A percentile compares a stretch with the other conserved stretches of the same genome.
phyloP scores from a whole-genome alignment of 441 rosid species.

The Biscutella laevigata region DNA sequence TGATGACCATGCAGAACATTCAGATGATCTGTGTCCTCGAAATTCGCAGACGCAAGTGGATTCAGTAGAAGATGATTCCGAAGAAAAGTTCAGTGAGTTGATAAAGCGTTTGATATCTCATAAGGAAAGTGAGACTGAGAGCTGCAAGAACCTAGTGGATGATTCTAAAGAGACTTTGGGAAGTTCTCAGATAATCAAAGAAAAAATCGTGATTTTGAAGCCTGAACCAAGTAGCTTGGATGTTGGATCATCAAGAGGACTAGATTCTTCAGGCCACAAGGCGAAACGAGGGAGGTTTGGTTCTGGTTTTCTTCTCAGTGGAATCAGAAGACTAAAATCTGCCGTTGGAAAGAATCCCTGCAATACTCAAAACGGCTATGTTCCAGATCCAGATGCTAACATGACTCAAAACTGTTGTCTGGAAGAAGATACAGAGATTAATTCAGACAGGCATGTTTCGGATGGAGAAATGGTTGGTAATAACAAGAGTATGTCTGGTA shows the following conservation, averaged over 20 bases:
- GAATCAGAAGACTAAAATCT: conserved; percentile 62
- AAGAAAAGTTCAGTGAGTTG: conserved; percentile 64
- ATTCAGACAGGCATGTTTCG: not conserved
- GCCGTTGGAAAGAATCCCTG: conserved; percentile 52
- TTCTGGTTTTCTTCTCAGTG: conserved; percentile 49
- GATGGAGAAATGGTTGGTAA: not conserved
- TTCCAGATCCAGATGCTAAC: conserved; percentile 41
- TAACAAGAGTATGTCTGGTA: conserved; percentile 45
- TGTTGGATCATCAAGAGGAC: conserved; percentile 29
- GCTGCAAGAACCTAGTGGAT: conserved; percentile 44
- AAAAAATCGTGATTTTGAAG: conserved; percentile 66
- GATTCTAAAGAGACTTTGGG: conserved; percentile 59
- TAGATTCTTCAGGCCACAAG: conserved; percentile 26
- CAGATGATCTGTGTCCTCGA: conserved; percentile 45
- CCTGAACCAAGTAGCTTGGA: conserved; percentile 42
- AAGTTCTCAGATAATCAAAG: conserved; percentile 27
- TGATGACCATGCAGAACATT: conserved; percentile 27
- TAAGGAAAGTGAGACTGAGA: conserved; percentile 37
- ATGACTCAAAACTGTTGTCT: conserved; percentile 15
- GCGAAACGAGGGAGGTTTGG: conserved; percentile 37
- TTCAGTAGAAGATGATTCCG: conserved; percentile 26
- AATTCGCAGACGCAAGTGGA: conserved; percentile 37
- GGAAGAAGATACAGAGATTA: conserved; percentile 35
- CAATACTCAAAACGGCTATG: conserved; percentile 34
- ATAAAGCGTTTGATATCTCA: conserved; percentile 57